These are phyloP conservation scores for Aspergillus fructus DNA, from an alignment of 2,329 filamentous ascomycete genomes.

Conservation along the genomic window DNA sequence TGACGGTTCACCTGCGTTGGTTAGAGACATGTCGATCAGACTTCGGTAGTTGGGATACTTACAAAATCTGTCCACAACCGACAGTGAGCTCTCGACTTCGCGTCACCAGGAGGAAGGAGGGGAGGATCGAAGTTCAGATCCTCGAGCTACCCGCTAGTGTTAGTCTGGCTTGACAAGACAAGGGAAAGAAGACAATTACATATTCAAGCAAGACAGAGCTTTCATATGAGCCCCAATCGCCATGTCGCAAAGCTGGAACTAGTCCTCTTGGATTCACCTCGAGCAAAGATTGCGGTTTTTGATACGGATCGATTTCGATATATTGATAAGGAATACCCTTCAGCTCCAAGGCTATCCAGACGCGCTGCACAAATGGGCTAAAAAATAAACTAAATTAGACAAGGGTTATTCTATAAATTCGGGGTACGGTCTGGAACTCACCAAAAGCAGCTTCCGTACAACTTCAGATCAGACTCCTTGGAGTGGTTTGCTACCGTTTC, in stretches of 20 bases:
- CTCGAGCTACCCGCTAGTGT: slow-evolving; percentile 58
- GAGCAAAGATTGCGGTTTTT: slow-evolving; percentile 67
- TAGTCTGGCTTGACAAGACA: neutral
- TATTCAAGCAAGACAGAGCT: slow-evolving; percentile 84
- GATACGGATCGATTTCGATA: slow-evolving; percentile 79
- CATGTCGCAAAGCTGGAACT: slow-evolving; percentile 74
- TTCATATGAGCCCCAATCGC: slow-evolving; percentile 79
- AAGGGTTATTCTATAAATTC: slow-evolving; percentile 11
- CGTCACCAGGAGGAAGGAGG: slow-evolving; percentile 63
- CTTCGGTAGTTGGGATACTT: slow-evolving; percentile 28
- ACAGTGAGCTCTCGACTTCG: slow-evolving; percentile 69
- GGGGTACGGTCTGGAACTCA: slow-evolving; percentile 41
- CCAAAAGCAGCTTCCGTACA: slow-evolving; percentile 85
- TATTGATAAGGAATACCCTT: slow-evolving; percentile 81
- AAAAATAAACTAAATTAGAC: slow-evolving; percentile 8
- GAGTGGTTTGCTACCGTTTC: slow-evolving; percentile 68
- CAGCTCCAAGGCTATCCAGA: slow-evolving; percentile 84
- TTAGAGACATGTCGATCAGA: slow-evolving; percentile 13
- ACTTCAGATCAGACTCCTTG: slow-evolving; percentile 69
- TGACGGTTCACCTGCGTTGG: slow-evolving; percentile 66
- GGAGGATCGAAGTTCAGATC: slow-evolving; percentile 63
- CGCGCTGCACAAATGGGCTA: slow-evolving; percentile 80
- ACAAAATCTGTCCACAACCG: slow-evolving; percentile 81
- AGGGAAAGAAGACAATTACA: slow-evolving; percentile 45
- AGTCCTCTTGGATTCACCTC: slow-evolving; percentile 74